Conservation (phyloP, 225 moss, liverwort and hornwort species). For the Straminergon stramineum region DNA sequence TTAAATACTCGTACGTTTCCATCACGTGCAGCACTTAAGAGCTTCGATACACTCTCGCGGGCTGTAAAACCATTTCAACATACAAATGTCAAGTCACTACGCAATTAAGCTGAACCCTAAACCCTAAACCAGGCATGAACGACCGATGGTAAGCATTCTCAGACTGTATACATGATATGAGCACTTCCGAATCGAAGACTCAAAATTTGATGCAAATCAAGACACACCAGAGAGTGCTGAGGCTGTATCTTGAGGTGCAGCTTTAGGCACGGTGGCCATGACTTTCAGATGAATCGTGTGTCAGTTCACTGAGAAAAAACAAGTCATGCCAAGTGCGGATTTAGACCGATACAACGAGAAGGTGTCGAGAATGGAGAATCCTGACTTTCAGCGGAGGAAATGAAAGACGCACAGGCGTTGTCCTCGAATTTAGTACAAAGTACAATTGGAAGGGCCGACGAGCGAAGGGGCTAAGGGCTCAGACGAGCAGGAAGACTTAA, state of each 20-base stretch:
- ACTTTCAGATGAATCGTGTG: background rate
- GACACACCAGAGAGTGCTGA: constrained; percentile 37
- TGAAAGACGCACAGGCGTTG: too few species aligned
- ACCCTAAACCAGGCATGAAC: background rate
- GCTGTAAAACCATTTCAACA: constrained; percentile 26
- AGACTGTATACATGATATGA: background rate
- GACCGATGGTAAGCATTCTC: background rate
- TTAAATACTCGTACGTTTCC: constrained; percentile 68
- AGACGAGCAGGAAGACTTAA: background rate
- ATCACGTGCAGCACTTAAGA: constrained; percentile 72
- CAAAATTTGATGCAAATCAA: background rate
- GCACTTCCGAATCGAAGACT: background rate
- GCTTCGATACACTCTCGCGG: constrained; percentile 70
- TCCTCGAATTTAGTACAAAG: background rate
- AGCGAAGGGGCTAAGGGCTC: background rate
- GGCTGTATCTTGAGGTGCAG: constrained; percentile 33
- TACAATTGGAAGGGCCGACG: too few species aligned
- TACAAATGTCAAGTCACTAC: background rate
- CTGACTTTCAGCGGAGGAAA: background rate
- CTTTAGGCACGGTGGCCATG: constrained; percentile 23
- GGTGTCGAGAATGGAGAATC: background rate
- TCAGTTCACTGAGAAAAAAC: background rate
- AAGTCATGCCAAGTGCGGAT: constrained; percentile 5
- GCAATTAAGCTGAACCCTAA: background rate
- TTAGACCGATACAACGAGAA: background rate